phyloP scores from a whole-genome alignment of 306 rosid genomes.

The Urtica urens region DNA sequence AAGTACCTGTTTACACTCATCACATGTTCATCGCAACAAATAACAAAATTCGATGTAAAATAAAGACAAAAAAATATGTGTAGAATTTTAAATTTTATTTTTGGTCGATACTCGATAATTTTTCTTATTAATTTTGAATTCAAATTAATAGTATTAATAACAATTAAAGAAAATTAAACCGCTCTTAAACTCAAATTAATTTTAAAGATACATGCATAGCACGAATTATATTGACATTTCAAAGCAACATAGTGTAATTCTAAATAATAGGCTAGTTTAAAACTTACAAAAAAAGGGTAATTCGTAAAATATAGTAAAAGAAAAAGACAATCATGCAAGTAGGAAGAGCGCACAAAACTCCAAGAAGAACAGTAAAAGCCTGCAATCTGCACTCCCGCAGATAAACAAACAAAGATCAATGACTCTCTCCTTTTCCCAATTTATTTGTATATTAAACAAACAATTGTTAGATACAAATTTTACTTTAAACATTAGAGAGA shows the following conservation, averaged over 20 bases:
- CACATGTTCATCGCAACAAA: no score
- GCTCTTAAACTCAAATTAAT: not conserved
- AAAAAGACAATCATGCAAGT: slow-evolving; percentile 1
- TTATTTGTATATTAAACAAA: not conserved
- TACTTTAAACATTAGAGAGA: slow-evolving; percentile 28
- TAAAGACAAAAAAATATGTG: no score
- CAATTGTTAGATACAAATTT: not conserved
- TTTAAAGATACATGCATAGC: not conserved
- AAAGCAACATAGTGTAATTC: no score
- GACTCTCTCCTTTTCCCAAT: not conserved
- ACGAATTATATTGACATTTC: no score
- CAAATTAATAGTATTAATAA: no score
- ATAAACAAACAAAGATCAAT: slow-evolving; percentile 13
- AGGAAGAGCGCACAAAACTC: slow-evolving; percentile 34
- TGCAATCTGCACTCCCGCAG: slow-evolving; percentile 24
- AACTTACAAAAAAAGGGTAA: not conserved
- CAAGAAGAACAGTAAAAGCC: slow-evolving; percentile 28
- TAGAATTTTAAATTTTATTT: no score
- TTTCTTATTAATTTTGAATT: no score
- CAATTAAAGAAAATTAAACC: not conserved
- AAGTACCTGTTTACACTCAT: no score
- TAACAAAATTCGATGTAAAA: no score
- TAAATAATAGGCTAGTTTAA: no score
- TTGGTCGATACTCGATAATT: no score
- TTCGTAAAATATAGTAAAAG: not conserved